Percentiles rank a stretch among this genome's conserved stretches.
phyloP scores from a whole-genome alignment of 179 eudicot species.

The Beta lomatogona region DNA sequence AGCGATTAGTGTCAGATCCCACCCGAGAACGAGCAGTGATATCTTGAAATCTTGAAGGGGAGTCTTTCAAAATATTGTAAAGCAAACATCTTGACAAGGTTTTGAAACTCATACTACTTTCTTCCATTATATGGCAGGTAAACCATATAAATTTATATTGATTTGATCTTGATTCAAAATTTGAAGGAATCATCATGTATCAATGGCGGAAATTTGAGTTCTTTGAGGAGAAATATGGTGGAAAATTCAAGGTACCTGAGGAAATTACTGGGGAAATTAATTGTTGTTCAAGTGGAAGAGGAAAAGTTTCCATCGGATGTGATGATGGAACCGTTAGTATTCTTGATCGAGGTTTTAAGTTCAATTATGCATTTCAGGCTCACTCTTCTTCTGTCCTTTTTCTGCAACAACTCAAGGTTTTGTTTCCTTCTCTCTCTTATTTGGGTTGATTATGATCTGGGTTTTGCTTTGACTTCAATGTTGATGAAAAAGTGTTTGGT shows the following conservation, averaged over 20 bases:
- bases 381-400: conserved; percentile 76
- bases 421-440: neutral
- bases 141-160: neutral
- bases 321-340: conserved; percentile 70
- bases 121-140: no score
- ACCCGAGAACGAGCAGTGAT: no score
- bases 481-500: neutral
- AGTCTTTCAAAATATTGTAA: no score
- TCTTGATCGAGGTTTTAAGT: conserved; percentile 90
- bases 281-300: conserved; percentile 87
- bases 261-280: conserved; percentile 59
- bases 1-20: neutral
- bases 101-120: no score
- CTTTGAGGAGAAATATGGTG: conserved; percentile 80
- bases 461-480: conserved; percentile 18
- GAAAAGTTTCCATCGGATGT: conserved; percentile 71
- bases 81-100: no score
- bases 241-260: conserved; percentile 62
- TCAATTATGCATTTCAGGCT: conserved; percentile 75
- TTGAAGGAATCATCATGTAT: conserved; percentile 39
- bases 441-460: conserved; percentile 15
- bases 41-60: no score
- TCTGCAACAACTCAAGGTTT: conserved; percentile 90
- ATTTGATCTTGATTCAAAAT: neutral
- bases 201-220: conserved; percentile 98